These are phyloP conservation scores for Malus sieversii DNA, from an alignment of 306 rosid species.

Conservation along the genomic window DNA sequence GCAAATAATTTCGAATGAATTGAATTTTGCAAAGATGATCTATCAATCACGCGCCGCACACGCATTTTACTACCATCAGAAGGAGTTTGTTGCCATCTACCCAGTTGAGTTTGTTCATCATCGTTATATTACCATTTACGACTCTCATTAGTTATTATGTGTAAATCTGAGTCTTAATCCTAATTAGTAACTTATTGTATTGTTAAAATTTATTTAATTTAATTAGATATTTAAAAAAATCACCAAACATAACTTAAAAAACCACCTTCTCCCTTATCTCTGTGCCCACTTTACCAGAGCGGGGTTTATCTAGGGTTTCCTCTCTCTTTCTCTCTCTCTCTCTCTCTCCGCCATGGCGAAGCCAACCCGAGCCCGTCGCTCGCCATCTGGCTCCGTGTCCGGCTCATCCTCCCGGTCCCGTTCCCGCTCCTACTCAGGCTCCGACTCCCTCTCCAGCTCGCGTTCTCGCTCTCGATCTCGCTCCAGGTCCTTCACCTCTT, in stretches of 20 bases:
- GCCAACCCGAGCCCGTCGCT: conserved; percentile 85
- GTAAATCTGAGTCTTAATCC: too few species aligned
- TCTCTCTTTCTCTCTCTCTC: background rate
- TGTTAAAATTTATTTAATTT: too few species aligned
- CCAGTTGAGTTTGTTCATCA: too few species aligned
- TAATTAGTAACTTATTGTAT: too few species aligned
- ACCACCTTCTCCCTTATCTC: background rate
- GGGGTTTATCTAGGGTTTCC: conserved; percentile 76
- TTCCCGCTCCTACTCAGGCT: conserved; percentile 49
- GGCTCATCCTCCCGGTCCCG: conserved; percentile 65
- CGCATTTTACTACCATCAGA: too few species aligned
- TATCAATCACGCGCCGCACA: too few species aligned
- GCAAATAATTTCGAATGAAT: too few species aligned
- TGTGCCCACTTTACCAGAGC: background rate
- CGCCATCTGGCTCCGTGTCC: conserved; percentile 70
- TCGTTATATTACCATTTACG: too few species aligned
- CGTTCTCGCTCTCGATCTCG: conserved; percentile 48
- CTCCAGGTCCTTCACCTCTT: conserved; percentile 62
- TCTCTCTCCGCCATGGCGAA: conserved; percentile 60
- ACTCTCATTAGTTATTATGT: too few species aligned
- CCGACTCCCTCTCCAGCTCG: conserved; percentile 43
- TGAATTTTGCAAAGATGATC: too few species aligned
- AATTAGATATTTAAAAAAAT: too few species aligned
- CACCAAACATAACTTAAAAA: background rate
- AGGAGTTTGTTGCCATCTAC: too few species aligned